Evolutionary conservation across 768 basidiomycete species (phyloP), one percentile per base, ranked within the genome.

Genomic region (Panaeolus papilionaceus): DNA sequence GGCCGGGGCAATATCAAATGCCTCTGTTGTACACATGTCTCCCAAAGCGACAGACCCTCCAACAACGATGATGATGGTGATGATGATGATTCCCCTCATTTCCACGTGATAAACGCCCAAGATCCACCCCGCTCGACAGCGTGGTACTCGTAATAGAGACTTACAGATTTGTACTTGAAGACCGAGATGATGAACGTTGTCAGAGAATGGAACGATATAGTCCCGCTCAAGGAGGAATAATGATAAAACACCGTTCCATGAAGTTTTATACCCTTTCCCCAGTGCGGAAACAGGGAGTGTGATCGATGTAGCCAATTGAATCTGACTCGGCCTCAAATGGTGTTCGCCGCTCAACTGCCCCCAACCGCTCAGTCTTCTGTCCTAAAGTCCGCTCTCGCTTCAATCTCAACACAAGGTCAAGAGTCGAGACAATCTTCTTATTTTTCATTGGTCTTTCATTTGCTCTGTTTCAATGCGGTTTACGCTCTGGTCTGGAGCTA

Each of bases 251-350:
- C 14, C 42, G 14, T 44, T 12, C 42, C 16, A 44, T 44, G 14
- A 18, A 44, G 14, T 33, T 58, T 58, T 58, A 58, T 58, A 58
- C 26, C 28, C 54, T 58, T 58, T 58, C 54, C 28, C 28, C 26
- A 58, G 28, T 58, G 54, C 54, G 54, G 54, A 51, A 51, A 47
- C 45, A 47, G 45, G 47, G 20, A 51, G 47, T 26, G 47, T 58
- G 54, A 58, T 58, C 54, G 11, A 58, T 58, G n/a, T 28, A 33
- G 54, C 54, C 28, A 58, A 58, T 58, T 58, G 8, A 58, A 33
- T 58, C 54, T 58, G 54, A 58, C 54, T 58, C 54, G 54, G 54
- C 54, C 54, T 58, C 54, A 58, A 58, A 58, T 58, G 33, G 54
- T 28, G 12, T 26, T 58, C 54, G 54, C 54, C 54, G 54, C 54